phyloP scores from a whole-genome alignment of 1,284 basidiomycete genomes.

The Ganoderma leucocontextum region DNA sequence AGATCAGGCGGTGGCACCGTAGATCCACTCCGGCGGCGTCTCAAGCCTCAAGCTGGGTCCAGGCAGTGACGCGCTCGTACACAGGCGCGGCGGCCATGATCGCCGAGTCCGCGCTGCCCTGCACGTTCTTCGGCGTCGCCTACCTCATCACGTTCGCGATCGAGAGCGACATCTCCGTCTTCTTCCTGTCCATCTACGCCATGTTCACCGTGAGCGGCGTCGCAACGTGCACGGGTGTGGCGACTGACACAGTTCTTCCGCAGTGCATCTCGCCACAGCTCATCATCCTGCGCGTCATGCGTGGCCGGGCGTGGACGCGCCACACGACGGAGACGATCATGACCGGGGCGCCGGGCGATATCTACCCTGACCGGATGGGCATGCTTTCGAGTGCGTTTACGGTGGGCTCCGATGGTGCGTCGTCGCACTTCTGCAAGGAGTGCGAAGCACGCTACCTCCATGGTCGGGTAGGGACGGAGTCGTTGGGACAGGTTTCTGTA shows the following conservation, averaged over 20 bases:
- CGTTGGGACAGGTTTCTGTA: neutral
- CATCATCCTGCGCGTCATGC: conserved; percentile 42
- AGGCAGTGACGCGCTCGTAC: conserved; percentile 9
- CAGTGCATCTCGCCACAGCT: conserved; percentile 38
- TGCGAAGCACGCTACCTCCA: conserved; percentile 9
- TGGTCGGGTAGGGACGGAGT: neutral
- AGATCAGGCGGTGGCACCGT: neutral
- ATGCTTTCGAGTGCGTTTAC: neutral
- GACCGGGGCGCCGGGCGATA: neutral
- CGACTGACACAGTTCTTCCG: neutral
- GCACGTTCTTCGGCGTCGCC: conserved; percentile 18
- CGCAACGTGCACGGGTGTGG: neutral
- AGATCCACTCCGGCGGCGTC: neutral
- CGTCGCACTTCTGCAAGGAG: conserved; percentile 7
- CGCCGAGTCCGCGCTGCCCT: conserved; percentile 30
- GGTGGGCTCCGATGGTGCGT: neutral
- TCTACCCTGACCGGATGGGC: neutral
- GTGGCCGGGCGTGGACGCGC: conserved; percentile 39
- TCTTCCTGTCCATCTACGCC: conserved; percentile 25
- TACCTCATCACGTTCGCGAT: conserved; percentile 20
- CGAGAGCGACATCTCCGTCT: conserved; percentile 13
- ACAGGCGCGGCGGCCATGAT: conserved; percentile 22
- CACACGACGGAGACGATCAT: conserved; percentile 12
- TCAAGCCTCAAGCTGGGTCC: neutral
- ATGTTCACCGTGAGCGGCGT: conserved; percentile 23